Conservation (phyloP, 2,329 filamentous ascomycete genomes). For the Fusarium miscanthi region DNA sequence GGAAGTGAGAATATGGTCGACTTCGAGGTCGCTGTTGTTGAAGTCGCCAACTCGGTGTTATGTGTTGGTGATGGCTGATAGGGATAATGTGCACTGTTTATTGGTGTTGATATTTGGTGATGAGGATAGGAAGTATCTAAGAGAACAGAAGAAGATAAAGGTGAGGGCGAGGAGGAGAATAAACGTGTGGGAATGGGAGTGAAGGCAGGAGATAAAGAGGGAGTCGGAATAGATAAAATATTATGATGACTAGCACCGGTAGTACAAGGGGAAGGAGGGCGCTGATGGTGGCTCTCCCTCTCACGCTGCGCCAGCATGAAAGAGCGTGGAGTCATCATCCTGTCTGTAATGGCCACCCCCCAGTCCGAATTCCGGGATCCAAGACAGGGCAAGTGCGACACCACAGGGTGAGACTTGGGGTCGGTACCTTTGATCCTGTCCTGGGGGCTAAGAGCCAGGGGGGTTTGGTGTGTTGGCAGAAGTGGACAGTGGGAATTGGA, state of each 20-base stretch:
- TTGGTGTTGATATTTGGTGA: slow-evolving; percentile 5
- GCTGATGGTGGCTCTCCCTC: slow-evolving; percentile 31
- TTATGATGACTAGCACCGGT: slow-evolving; percentile 37
- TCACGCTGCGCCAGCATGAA: slow-evolving; percentile 44
- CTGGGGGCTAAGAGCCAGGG: slow-evolving; percentile 4
- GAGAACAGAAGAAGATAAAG: slow-evolving; percentile 18
- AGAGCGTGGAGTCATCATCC: slow-evolving; percentile 47
- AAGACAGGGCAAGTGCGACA: slow-evolving; percentile 38
- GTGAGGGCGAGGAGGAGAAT: slow-evolving; percentile 21
- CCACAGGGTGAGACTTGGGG: slow-evolving; percentile 28
- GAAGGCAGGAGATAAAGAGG: slow-evolving; percentile 34
- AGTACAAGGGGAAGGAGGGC: slow-evolving; percentile 33
- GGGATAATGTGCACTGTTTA: slow-evolving; percentile 9
- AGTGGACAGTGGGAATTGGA: not conserved
- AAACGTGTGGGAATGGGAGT: slow-evolving; percentile 29
- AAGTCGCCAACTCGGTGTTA: slow-evolving; percentile 20
- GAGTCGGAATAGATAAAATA: slow-evolving; percentile 38
- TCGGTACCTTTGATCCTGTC: slow-evolving; percentile 30
- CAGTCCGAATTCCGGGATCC: slow-evolving; percentile 30
- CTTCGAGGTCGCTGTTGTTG: slow-evolving; percentile 33
- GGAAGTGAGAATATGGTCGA: slow-evolving; percentile 31
- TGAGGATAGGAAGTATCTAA: slow-evolving; percentile 29
- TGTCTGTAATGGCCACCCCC: slow-evolving; percentile 30
- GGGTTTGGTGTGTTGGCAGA: slow-evolving; percentile 36
- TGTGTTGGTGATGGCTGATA: slow-evolving; percentile 12